Percentiles rank a stretch among this genome's conserved stretches.
Conservation (phyloP, 2,329 filamentous ascomycete species). For the Macrophomina pseudophaseolina region DNA sequence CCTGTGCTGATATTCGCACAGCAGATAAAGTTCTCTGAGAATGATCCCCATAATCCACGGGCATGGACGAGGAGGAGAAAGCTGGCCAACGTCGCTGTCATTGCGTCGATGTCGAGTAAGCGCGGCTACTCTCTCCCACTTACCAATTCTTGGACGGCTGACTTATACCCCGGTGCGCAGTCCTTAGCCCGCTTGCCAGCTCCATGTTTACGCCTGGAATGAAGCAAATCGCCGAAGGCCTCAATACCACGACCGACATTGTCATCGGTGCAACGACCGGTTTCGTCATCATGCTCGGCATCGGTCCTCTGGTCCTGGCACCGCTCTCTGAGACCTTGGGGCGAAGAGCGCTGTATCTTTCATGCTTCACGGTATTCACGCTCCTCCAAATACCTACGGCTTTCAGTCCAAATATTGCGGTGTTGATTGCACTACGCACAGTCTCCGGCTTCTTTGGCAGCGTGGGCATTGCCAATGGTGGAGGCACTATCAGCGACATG, state of each 20-base stretch:
- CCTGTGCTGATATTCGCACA: slow-evolving; percentile 30
- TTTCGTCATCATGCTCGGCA: slow-evolving; percentile 56
- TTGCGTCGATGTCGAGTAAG: slow-evolving; percentile 55
- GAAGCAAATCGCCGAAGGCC: slow-evolving; percentile 53
- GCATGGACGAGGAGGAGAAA: slow-evolving; percentile 53
- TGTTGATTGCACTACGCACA: slow-evolving; percentile 52
- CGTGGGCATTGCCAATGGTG: slow-evolving; percentile 57
- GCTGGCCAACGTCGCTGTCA: slow-evolving; percentile 56
- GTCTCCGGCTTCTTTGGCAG: slow-evolving; percentile 57
- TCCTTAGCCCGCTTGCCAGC: slow-evolving; percentile 54
- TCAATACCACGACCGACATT: slow-evolving; percentile 47
- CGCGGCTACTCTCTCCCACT: neutral
- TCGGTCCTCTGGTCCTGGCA: slow-evolving; percentile 54
- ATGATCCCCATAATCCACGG: slow-evolving; percentile 52
- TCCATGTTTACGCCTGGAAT: slow-evolving; percentile 61
- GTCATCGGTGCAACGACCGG: slow-evolving; percentile 58
- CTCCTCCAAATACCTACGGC: slow-evolving; percentile 55
- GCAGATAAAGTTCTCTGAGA: slow-evolving; percentile 42
- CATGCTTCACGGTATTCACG: slow-evolving; percentile 52
- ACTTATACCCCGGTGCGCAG: slow-evolving; percentile 32
- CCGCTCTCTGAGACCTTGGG: slow-evolving; percentile 56
- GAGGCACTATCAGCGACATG: slow-evolving; percentile 59
- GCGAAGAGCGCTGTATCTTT: slow-evolving; percentile 50
- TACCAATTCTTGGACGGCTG: neutral
- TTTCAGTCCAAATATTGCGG: slow-evolving; percentile 53